Evolutionary conservation across 495 filamentous ascomycete species (phyloP).

Genomic region (Penicillium manginii): DNA sequence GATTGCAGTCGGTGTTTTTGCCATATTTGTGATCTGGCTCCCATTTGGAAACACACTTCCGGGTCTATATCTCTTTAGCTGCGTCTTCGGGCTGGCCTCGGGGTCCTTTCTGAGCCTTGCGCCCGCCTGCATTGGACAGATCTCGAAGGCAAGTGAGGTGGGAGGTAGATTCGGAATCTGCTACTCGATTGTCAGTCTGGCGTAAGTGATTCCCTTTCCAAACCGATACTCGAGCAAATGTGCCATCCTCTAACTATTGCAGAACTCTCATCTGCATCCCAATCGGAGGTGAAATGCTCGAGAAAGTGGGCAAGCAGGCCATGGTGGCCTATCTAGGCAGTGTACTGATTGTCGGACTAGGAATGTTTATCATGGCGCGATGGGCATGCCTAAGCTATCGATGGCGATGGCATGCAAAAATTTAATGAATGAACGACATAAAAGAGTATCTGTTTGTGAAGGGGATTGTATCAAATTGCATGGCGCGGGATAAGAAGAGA

Average conservation of each 20-base stretch:
- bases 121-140: constrained; percentile 64
- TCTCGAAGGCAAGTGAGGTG: constrained; percentile 65
- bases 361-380: constrained; percentile 46
- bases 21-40: constrained; percentile 60
- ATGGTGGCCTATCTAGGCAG: constrained; percentile 44
- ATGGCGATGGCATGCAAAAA: constrained; percentile 48
- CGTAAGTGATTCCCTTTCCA: constrained; percentile 33
- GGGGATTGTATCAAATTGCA: neutral
- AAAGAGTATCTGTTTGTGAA: neutral
- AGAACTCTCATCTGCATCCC: constrained; percentile 47
- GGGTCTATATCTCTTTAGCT: constrained; percentile 59
- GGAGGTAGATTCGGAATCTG: constrained; percentile 68
- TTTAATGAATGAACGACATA: constrained; percentile 21
- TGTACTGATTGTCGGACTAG: constrained; percentile 41
- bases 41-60: constrained; percentile 56
- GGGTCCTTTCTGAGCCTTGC: constrained; percentile 65
- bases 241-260: neutral
- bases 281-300: constrained; percentile 46
- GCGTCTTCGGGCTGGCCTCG: constrained; percentile 62
- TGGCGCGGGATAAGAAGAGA: neutral
- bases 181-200: constrained; percentile 67
- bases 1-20: constrained; percentile 49
- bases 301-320: constrained; percentile 38
- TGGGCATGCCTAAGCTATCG: constrained; percentile 55
- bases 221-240: neutral